Evolutionary conservation across 2,329 filamentous ascomycete genomes (phyloP), one percentile per base, ranked within the genome.

Genomic region (Geoglossum cookeanum): DNA sequence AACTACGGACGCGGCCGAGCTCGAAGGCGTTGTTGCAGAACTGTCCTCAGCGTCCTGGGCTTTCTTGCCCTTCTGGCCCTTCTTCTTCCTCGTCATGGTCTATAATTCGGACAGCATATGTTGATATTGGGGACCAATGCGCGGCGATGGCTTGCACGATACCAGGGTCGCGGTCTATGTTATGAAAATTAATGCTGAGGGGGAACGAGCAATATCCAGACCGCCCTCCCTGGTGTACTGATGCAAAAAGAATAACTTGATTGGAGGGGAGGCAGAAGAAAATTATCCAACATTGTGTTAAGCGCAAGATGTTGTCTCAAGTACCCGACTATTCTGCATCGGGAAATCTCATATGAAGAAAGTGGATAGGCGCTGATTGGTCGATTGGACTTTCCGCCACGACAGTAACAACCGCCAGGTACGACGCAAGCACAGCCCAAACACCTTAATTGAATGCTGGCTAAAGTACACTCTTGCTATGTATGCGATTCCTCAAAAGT

Each of bases 81-180:
- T 53, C 65, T 72, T 76, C 64, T 74, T 73, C 64, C 69, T 77
- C 54, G 68, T 69, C 74, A 77, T 77, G 37, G 22, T 69, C 79
- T 62, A 84, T 68, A 58, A 80, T 79, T 13, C 74, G 74, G 61
- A 83, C 76, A 62, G 49, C 49, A 53, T 53, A n/a, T 5, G 49
- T 32, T 22, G 22, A 22, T 22, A 22, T 17, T 32, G 8, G 49
- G 1, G 30, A 1, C 32, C 11, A 33, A 7, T 5, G 29, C 27
- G 48, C 37, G 30, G 30, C 29, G 33, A 53, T 37, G 49, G 13
- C n/a, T 35, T 33, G 33, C 49, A 32, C 15, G 17, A 15, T 15
- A 7, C 9, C 17, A 33, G n/a, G 32, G 13, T 5, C n/a, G 49
- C 22, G 7, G 42, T 17, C 42, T 15, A 22, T 44, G 13, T 22